Percentiles rank a stretch among this genome's conserved stretches.
phyloP scores from a whole-genome alignment of 257 asterid genomes.

The Plantago elongata region DNA sequence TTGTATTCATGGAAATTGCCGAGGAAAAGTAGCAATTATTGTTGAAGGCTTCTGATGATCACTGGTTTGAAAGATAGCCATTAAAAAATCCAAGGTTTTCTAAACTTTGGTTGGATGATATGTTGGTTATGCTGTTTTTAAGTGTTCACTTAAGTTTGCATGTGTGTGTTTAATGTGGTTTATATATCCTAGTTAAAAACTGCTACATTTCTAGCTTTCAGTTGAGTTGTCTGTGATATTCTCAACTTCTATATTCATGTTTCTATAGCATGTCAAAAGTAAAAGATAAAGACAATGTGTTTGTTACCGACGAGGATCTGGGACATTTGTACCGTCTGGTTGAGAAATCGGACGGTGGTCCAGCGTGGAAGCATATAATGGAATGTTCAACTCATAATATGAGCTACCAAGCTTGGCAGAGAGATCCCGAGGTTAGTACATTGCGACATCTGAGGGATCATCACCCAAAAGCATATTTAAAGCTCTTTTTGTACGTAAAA shows the following conservation, averaged over 20 bases:
- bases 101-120: too few species aligned
- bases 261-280: constrained; percentile 38
- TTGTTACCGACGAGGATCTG: constrained; percentile 53
- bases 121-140: too few species aligned
- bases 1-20: too few species aligned
- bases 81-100: too few species aligned
- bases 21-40: too few species aligned
- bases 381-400: constrained; percentile 63
- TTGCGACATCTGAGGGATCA: too few species aligned
- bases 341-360: constrained; percentile 85
- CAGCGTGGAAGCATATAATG: constrained; percentile 88
- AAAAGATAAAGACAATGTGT: constrained; percentile 28
- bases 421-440: constrained; percentile 62
- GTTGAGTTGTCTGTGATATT: neutral
- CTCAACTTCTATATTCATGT: constrained; percentile 4
- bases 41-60: too few species aligned
- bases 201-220: too few species aligned
- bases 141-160: too few species aligned
- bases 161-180: too few species aligned
- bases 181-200: too few species aligned
- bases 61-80: too few species aligned
- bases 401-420: constrained; percentile 95
- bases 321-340: constrained; percentile 62
- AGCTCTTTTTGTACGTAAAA: neutral
- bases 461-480: neutral